Base-by-base conservation (phyloP, 352 stramenopile species). In the Phytophthora multivora region DNA sequence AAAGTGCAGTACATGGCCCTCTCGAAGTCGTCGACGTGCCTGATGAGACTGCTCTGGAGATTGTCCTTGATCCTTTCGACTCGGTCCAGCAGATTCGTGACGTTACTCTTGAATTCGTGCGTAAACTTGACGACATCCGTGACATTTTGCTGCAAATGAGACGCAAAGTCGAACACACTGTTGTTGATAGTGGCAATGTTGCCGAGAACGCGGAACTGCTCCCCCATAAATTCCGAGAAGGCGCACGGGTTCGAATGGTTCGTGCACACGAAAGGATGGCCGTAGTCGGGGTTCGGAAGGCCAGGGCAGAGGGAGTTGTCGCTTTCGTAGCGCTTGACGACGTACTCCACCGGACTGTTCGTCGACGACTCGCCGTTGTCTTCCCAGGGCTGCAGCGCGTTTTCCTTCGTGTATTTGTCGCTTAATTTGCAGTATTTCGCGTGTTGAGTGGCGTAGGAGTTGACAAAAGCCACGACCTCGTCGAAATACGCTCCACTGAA, bases 1-100 rank as follows among this genome's bases (percentile, higher is more conserved):
- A 88, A 87, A 21, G 63, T 75, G 64, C 80, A 90, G 51, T 81
- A 79, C 80, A 87, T 90, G 21, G 39, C 57, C 4, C 59, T 28
- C 49, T 90, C 72, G 45, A 90, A 87, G 5, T 84, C 62, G 25
- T 59, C 40, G 4, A 88, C 80, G 41, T 81, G 77, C 47, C 71
- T 66, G 63, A 90, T 75, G 38, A 90, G 61, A n/a, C 57, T 78
- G 40, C 16, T 53, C 19, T 80, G 48, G 16, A 90, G 71, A 19
- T 75, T 51, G 5, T 33, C 45, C 30, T 77, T 71, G 42, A 90
- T 84, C 4, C 16, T 62, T 25, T 63, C 66, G 38, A 87, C 69
- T 33, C 47, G 68, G 9, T 5, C 25, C 30, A 73, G 58, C 28
- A 88, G 59, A 5, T 35, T 50, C 5, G 43, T 73, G 9, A 71